Conservation (phyloP, 2,329 filamentous ascomycete genomes). For the Emergomyces pasteurianus region DNA sequence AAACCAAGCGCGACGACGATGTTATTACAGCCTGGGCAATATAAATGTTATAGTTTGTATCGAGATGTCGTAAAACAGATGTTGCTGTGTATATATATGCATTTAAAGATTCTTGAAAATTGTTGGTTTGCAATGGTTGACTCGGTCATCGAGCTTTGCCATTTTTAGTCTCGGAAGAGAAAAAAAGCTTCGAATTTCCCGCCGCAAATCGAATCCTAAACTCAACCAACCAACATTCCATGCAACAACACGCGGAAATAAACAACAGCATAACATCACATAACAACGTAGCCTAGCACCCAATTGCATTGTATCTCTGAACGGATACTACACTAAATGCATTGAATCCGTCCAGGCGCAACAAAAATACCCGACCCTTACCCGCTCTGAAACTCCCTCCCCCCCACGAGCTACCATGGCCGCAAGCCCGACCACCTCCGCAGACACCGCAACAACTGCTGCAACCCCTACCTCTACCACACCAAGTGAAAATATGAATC, state of each 20-base stretch:
- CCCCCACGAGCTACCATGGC: slow-evolving; percentile 9
- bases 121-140: not conserved
- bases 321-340: not conserved
- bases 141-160: not conserved
- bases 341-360: not conserved
- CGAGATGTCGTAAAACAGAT: not conserved
- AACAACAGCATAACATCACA: not conserved
- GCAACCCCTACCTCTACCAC: slow-evolving; percentile 5
- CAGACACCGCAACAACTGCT: slow-evolving; percentile 14
- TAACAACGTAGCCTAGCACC: not conserved
- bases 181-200: slow-evolving; percentile 1
- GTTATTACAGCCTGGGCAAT: not conserved
- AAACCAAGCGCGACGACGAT: not conserved
- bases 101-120: not conserved
- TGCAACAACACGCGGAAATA: not conserved
- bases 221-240: not conserved
- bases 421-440: slow-evolving; percentile 9
- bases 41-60: not conserved
- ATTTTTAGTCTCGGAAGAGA: slow-evolving; percentile 1
- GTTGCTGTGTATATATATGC: not conserved
- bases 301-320: not conserved
- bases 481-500: slow-evolving; percentile 21
- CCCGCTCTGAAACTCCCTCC: no score
- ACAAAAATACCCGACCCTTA: not conserved
- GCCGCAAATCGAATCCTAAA: not conserved